Evolutionary conservation across 805 yeast species (phyloP).

Genomic region (Cyberlindnera bimundalis): DNA sequence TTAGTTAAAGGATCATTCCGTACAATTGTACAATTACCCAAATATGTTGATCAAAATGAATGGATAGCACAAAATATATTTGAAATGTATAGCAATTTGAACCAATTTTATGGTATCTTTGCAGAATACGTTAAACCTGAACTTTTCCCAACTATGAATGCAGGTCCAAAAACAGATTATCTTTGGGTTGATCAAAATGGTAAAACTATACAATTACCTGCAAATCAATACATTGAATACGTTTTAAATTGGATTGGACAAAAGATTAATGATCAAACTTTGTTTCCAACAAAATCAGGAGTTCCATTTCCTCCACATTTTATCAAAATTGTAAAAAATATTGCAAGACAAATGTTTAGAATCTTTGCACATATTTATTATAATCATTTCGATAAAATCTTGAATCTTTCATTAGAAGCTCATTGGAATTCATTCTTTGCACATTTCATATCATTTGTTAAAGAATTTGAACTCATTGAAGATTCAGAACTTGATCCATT

Average conservation of each 20-base stretch:
- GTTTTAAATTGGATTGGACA: constrained; percentile 87
- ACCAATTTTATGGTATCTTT: constrained; percentile 86
- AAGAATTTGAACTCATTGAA: constrained; percentile 81
- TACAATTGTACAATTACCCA: constrained; percentile 92
- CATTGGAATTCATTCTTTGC: constrained; percentile 98
- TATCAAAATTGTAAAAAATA: constrained; percentile 77
- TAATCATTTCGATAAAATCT: constrained; percentile 89
- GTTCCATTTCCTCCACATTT: constrained; percentile 86
- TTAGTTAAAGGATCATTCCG: constrained; percentile 94
- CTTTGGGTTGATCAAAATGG: constrained; percentile 83
- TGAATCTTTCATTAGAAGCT: constrained; percentile 91
- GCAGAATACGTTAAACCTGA: constrained; percentile 90
- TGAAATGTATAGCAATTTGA: constrained; percentile 81
- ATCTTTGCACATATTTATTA: constrained; percentile 94
- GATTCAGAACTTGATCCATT: constrained; percentile 77
- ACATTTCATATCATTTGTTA: constrained; percentile 83
- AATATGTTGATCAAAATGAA: constrained; percentile 90
- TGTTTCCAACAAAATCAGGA: constrained; percentile 90
- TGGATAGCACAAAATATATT: constrained; percentile 94
- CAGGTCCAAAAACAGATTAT: constrained; percentile 90
- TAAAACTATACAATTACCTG: constrained; percentile 83
- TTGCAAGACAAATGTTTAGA: constrained; percentile 88
- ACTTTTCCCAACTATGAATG: constrained; percentile 89
- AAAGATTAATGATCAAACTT: constrained; percentile 82
- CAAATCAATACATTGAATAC: constrained; percentile 87